Evolutionary conservation across 1,284 basidiomycete genomes (phyloP), one percentile per base, ranked within the genome.

Genomic region (Microbotryum violaceum): DNA sequence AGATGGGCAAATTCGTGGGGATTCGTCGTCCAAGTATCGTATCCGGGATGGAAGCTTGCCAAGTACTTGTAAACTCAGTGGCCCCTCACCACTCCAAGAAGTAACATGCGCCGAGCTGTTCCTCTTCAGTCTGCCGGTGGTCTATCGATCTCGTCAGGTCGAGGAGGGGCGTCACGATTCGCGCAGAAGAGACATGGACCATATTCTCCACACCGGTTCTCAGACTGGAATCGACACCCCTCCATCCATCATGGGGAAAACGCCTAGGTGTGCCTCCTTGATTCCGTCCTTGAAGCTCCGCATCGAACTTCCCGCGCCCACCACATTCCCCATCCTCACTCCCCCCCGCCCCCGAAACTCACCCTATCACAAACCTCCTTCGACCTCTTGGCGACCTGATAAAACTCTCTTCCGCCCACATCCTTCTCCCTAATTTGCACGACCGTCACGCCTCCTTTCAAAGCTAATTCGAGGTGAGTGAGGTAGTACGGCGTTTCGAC

Each of bases 361-460:
- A 79, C 79, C 71, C 82, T 82, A 70, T 85, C 82, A 72, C 89
- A 93, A 25, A 97, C 78, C 21, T 73, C 79, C 72, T 92, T 88
- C 3, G 85, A 87, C 63, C 79, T 76, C 56, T 75, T 75, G 0
- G 91, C 91, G 60, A 96, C 82, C 60, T 85, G 79, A 63, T 92
- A 81, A 73, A 97, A 94, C 85, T 91, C 87, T 29, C 81, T 81
- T 0, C 89, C 91, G 65, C 91, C 89, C 0, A 81, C 75, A 9
- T 82, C 76, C 75, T 96, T 96, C 76, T 94, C 91, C 51, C 91
- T 81, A 16, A 94, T 81, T 75, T 97, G 93, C 0, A 96, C 89
- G 44, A 94, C 73, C 0, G 89, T 91, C 0, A 96, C 91, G 16
- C 91, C 88, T 27, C 91, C 91, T 71, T 84, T 78, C 9, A 93